Evolutionary conservation across 345 rosid species (phyloP), one percentile per base, ranked within the genome.

Genomic region (Firmiana major): DNA sequence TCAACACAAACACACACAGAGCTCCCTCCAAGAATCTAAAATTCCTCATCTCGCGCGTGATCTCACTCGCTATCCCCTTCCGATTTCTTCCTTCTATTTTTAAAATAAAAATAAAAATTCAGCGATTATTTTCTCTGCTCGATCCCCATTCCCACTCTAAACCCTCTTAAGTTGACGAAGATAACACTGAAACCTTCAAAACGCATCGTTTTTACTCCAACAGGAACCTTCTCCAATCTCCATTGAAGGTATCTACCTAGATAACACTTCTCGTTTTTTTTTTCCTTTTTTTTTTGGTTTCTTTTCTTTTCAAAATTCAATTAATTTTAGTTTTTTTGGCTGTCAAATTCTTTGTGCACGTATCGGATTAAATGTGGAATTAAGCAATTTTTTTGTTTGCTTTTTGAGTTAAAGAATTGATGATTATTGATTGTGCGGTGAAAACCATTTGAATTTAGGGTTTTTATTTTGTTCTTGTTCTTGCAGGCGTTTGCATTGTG

Each of bases 391-490:
- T 59, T 57, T 74, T 22, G 84, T 54, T 63, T 54, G 11, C 34
- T 68, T 75, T 45, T 26, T 69, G 21, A 60, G 79, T 63, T 70
- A 51, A 51, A 28, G 11, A 63, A 80, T 71, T 75, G 73, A 72
- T 74, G 40, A 36, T 69, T 63, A 51, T 77, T 76, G 60, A 65
- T 53, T 7, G 54, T 36, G 48, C 40, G 64, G 76, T 72, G 48
- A 45, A 54, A 57, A 57, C 73, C 38, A 46, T 69, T 81, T 60
- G 74, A 75, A 80, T 77, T 82, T 84, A 83, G 91, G 89, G 88
- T 84, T 89, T 81, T 40, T 72, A 5, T 8, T 48, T 24, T 46
- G 57, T 43, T 84, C 81, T 71, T 63, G 31, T 74, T 67, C 71
- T 78, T 86, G 68, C 81, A 73, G 86, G 84, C 38, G 21, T 49